Percentiles rank a stretch among this genome's conserved stretches.
phyloP scores from a whole-genome alignment of 1,139 yeast genomes.

The Yamadazyma aaseri region DNA sequence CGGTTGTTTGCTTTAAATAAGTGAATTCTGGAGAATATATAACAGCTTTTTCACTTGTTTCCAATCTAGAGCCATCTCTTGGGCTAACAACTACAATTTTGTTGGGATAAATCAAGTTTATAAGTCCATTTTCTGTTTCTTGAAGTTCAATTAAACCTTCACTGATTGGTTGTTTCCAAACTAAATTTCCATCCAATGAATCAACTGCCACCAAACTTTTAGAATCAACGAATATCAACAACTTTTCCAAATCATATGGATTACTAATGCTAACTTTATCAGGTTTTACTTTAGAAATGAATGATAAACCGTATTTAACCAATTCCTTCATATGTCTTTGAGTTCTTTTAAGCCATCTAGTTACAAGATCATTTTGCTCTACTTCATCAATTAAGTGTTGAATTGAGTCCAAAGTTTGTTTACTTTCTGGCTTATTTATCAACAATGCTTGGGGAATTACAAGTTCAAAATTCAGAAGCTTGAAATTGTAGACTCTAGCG shows the following conservation, averaged over 20 bases:
- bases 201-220: slow-evolving; percentile 29
- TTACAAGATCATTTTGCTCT: slow-evolving; percentile 21
- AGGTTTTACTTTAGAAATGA: slow-evolving; percentile 5
- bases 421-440: slow-evolving; percentile 32
- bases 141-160: slow-evolving; percentile 16
- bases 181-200: slow-evolving; percentile 25
- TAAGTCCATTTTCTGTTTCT: slow-evolving; percentile 17
- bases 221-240: slow-evolving; percentile 27
- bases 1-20: slow-evolving; percentile 8
- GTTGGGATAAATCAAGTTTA: slow-evolving; percentile 23
- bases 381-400: slow-evolving; percentile 33
- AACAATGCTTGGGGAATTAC: slow-evolving; percentile 16
- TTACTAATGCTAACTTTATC: slow-evolving; percentile 15
- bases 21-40: slow-evolving; percentile 13
- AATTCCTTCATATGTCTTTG: slow-evolving; percentile 36
- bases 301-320: slow-evolving; percentile 25
- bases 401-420: slow-evolving; percentile 26
- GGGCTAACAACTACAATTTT: slow-evolving; percentile 20
- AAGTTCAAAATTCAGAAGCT: slow-evolving; percentile 9
- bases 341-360: slow-evolving; percentile 31
- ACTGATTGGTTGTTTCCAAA: slow-evolving; percentile 25
- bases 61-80: slow-evolving; percentile 23
- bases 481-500: neutral
- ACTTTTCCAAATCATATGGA: slow-evolving; percentile 36
- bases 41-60: neutral